These are phyloP conservation scores for Cucumis hystrix DNA, from an alignment of 306 rosid species.

Conservation along the genomic window DNA sequence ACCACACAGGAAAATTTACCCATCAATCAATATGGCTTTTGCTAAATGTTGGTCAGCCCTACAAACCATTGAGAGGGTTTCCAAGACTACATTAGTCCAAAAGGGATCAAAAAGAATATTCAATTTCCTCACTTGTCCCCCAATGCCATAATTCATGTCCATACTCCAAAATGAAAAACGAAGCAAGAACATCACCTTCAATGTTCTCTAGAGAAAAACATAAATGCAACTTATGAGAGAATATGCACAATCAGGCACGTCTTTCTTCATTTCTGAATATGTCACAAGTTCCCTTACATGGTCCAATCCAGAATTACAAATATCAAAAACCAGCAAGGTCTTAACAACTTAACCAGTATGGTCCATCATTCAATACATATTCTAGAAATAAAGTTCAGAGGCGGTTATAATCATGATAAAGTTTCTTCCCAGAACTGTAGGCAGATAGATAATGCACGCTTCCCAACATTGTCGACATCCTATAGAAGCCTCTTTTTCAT, in stretches of 20 bases:
- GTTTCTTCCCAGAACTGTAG: conserved; percentile 37
- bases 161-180: neutral
- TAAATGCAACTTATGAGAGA: conserved; percentile 3
- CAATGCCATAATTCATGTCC: neutral
- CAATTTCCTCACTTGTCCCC: neutral
- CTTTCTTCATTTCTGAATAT: conserved; percentile 27
- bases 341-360: conserved; percentile 14
- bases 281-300: conserved; percentile 27
- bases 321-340: conserved; percentile 1
- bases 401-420: conserved; percentile 18
- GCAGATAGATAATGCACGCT: conserved; percentile 38
- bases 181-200: conserved; percentile 5
- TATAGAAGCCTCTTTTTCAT: conserved; percentile 56
- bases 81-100: neutral
- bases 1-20: neutral
- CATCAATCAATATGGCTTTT: neutral
- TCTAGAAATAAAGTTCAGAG: conserved; percentile 5
- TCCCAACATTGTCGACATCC: conserved; percentile 37
- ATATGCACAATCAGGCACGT: conserved; percentile 21
- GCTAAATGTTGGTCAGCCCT: neutral
- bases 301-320: conserved; percentile 8
- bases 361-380: conserved; percentile 8
- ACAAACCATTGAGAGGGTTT: neutral
- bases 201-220: conserved; percentile 4
- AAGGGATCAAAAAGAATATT: neutral